Evolutionary conservation across 208 protist genomes (phyloP).

Genomic region (Leishmania tropica): DNA sequence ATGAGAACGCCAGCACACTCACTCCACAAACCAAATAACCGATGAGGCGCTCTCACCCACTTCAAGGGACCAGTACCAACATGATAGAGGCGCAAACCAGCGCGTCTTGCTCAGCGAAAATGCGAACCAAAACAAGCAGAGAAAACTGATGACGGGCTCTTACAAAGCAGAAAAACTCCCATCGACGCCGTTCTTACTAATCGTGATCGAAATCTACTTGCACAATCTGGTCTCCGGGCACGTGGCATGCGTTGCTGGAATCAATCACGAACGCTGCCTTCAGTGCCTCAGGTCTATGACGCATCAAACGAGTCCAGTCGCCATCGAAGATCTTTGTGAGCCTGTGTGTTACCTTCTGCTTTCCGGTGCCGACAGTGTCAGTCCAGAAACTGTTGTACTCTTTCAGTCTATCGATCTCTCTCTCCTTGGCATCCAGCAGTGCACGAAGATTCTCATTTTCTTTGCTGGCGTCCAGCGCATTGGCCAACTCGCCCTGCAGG

Average conservation of each 20-base stretch:
- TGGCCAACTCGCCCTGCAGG: constrained; percentile 29
- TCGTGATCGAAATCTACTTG: constrained; percentile 49
- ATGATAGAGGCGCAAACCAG: background rate
- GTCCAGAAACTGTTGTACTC: constrained; percentile 33
- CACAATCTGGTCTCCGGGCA: constrained; percentile 58
- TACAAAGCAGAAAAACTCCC: background rate
- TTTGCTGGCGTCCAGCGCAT: constrained; percentile 16
- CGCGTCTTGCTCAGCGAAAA: background rate
- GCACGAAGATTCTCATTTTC: constrained; percentile 33
- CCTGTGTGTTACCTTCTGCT: constrained; percentile 45
- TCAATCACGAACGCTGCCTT: constrained; percentile 66
- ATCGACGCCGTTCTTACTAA: background rate
- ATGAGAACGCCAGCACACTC: background rate
- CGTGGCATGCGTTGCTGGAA: constrained; percentile 66
- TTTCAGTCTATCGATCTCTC: constrained; percentile 38
- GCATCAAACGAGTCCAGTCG: constrained; percentile 55
- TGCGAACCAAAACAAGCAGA: background rate
- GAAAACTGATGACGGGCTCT: background rate
- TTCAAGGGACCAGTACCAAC: background rate
- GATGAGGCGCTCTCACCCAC: background rate
- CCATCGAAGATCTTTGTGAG: constrained; percentile 70
- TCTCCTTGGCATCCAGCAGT: constrained; percentile 35
- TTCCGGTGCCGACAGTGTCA: constrained; percentile 29
- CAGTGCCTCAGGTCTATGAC: constrained; percentile 56
- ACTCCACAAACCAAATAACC: background rate